These are phyloP conservation scores for Starmerella floris DNA, from an alignment of 805 yeast genomes.

Conservation along the genomic window DNA sequence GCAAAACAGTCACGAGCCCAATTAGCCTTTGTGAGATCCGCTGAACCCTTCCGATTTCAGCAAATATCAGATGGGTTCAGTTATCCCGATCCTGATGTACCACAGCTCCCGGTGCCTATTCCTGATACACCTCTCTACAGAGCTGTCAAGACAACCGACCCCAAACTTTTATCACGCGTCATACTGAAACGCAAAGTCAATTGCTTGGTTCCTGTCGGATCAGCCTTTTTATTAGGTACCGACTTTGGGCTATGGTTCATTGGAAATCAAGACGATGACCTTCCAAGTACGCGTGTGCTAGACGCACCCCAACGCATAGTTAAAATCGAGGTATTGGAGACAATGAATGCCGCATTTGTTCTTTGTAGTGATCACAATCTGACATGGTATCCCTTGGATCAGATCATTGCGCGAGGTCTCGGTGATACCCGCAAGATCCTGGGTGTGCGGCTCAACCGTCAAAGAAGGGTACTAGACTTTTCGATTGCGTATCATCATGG, in stretches of 20 bases:
- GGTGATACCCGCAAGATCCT: conserved; percentile 21
- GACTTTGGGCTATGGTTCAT: conserved; percentile 47
- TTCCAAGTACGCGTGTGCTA: conserved; percentile 46
- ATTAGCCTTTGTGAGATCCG: conserved; percentile 26
- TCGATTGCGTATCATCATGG: conserved; percentile 52
- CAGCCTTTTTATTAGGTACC: conserved; percentile 39
- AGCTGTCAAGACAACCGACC: conserved; percentile 19
- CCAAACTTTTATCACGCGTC: conserved; percentile 19
- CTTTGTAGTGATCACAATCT: conserved; percentile 47
- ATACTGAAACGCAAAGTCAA: conserved; percentile 27
- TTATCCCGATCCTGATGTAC: conserved; percentile 44
- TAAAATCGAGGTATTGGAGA: conserved; percentile 45
- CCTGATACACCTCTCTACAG: conserved; percentile 27
- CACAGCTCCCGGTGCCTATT: conserved; percentile 24
- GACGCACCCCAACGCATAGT: conserved; percentile 26
- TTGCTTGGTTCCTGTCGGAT: conserved; percentile 35
- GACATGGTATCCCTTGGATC: conserved; percentile 49
- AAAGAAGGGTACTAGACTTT: conserved; percentile 42
- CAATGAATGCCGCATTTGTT: conserved; percentile 40
- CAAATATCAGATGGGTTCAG: conserved; percentile 51
- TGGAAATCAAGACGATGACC: conserved; percentile 22
- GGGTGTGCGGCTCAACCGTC: conserved; percentile 36
- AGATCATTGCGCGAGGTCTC: conserved; percentile 32
- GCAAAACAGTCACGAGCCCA: conserved; percentile 34
- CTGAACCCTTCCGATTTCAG: conserved; percentile 43